Evolutionary conservation across 2,329 filamentous ascomycete species (phyloP).

Genomic region (Blastomyces emzantsi): DNA sequence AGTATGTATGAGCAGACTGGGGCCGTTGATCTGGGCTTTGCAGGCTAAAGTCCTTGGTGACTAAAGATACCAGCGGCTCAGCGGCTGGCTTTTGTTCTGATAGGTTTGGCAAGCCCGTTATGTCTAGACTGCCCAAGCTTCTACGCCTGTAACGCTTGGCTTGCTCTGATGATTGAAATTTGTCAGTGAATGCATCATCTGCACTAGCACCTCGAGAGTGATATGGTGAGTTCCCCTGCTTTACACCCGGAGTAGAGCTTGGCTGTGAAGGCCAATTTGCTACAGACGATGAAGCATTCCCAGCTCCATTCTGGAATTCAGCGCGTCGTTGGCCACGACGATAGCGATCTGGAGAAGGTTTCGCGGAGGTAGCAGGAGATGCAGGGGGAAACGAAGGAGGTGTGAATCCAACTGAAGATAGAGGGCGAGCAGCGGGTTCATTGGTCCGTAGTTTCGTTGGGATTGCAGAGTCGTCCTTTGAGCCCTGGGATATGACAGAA

Average conservation of each 20-base stretch:
- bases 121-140: conserved; percentile 64
- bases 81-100: conserved; percentile 24
- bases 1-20: conserved; percentile 16
- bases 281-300: conserved; percentile 3
- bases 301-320: conserved; percentile 20
- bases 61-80: conserved; percentile 23
- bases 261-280: conserved; percentile 23
- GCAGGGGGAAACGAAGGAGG: conserved; percentile 43
- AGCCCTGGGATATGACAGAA: conserved; percentile 35
- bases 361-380: conserved; percentile 47
- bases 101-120: conserved; percentile 30
- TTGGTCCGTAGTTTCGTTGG: conserved; percentile 31
- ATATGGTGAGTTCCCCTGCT: conserved; percentile 29
- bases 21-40: conserved; percentile 19
- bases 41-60: conserved; percentile 25
- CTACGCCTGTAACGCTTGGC: conserved; percentile 70
- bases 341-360: conserved; percentile 74
- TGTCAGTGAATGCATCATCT: conserved; percentile 55
- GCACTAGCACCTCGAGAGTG: conserved; percentile 52
- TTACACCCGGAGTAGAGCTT: conserved; percentile 4
- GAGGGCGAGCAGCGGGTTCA: conserved; percentile 33
- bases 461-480: conserved; percentile 44
- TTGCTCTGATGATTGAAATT: conserved; percentile 51
- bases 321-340: conserved; percentile 55
- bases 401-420: conserved; percentile 44